Evolutionary conservation across 768 basidiomycete genomes (phyloP).

Genomic region (Amanita brunnescens): DNA sequence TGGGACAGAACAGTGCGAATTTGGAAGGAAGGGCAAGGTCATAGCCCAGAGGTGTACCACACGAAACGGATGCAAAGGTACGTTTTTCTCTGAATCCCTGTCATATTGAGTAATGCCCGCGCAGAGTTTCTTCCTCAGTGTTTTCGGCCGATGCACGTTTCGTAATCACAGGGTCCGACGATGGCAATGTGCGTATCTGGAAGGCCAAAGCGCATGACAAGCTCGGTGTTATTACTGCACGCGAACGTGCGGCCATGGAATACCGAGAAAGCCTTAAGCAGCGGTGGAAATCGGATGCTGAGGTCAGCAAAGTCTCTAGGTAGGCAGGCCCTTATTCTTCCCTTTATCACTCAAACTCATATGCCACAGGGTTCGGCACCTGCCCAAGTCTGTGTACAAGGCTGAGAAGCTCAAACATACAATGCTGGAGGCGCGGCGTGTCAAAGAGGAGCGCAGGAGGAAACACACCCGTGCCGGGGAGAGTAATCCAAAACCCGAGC

Average conservation of each 20-base stretch:
- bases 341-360: not conserved
- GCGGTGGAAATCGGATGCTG: slow-evolving; percentile 78
- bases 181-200: slow-evolving; percentile 93
- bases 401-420: slow-evolving; percentile 82
- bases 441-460: slow-evolving; percentile 90
- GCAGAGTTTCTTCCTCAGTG: slow-evolving; percentile 78
- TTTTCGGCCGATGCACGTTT: slow-evolving; percentile 91
- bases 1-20: slow-evolving; percentile 94
- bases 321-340: slow-evolving; percentile 18
- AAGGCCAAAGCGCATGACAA: slow-evolving; percentile 90
- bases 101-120: not conserved
- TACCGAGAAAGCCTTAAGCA: slow-evolving; percentile 85
- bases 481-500: slow-evolving; percentile 84
- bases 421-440: slow-evolving; percentile 82
- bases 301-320: slow-evolving; percentile 78
- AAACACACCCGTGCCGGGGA: slow-evolving; percentile 83
- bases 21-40: slow-evolving; percentile 84
- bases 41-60: slow-evolving; percentile 85
- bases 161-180: slow-evolving; percentile 85
- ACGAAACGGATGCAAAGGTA: slow-evolving; percentile 99
- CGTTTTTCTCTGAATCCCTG: slow-evolving; percentile 10
- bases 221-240: slow-evolving; percentile 81
- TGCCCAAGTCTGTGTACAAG: slow-evolving; percentile 88
- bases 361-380: slow-evolving; percentile 54
- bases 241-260: slow-evolving; percentile 87